Conservation (phyloP, 495 filamentous ascomycete species). For the Aspergillus nidulans region DNA sequence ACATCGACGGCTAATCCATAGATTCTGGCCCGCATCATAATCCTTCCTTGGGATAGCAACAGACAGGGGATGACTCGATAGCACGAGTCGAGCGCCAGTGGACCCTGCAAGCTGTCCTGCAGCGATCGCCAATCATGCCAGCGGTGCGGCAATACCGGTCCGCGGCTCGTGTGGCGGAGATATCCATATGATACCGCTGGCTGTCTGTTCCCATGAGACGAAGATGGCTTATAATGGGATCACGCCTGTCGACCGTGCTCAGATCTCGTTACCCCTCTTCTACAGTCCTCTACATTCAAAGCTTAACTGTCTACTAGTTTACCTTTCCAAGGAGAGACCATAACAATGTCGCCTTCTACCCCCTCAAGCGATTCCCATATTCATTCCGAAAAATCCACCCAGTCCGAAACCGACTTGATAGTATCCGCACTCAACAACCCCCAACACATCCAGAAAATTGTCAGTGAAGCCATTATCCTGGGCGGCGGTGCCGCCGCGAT, state of each 20-base stretch:
- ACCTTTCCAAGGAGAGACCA: too few relatives aligned
- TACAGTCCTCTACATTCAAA: background rate
- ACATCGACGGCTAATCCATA: background rate
- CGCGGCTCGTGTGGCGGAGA: background rate
- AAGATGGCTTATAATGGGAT: background rate
- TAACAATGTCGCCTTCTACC: background rate
- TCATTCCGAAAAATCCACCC: background rate
- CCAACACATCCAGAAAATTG: slow-evolving; percentile 28
- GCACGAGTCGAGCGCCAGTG: background rate
- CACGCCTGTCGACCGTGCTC: background rate
- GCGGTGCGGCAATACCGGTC: background rate
- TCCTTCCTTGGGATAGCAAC: background rate
- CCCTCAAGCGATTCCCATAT: background rate
- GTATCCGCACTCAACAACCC: slow-evolving; percentile 19
- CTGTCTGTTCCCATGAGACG: background rate
- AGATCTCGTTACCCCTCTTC: background rate
- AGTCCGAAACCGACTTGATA: background rate
- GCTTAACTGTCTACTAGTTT: too few relatives aligned
- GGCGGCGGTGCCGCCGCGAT: slow-evolving; percentile 35
- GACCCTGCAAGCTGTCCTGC: background rate
- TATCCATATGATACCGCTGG: slow-evolving; percentile 11
- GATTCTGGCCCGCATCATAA: background rate
- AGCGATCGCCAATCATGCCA: background rate
- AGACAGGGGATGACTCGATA: background rate
- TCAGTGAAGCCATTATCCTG: slow-evolving; percentile 35